Evolutionary conservation across 2,329 filamentous ascomycete species (phyloP), one percentile per base, ranked within the genome.

Genomic region (Claviceps purpurea): DNA sequence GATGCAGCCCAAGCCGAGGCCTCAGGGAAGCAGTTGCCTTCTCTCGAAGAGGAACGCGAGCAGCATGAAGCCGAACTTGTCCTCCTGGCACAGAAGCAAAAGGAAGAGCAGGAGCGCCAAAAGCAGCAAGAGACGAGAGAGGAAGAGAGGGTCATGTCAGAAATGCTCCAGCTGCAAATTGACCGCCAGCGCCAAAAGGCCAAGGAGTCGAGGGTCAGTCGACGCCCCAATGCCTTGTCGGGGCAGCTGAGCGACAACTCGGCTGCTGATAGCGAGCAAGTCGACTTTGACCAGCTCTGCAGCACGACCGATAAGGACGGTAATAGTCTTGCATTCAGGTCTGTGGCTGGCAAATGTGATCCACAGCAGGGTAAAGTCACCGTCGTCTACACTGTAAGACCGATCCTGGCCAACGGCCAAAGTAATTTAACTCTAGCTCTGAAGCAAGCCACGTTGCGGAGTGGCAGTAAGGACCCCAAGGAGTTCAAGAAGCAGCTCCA

Each of bases 11-110:
- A 83, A 57, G 81, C 83, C 30, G 86, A 86, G 59, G 84, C 85
- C 47, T 79, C 84, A 52, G 86, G 88, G 37, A 79, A 82, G 52
- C 79, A 89, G 55, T 71, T 95, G 16, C 89, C 89, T 1, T 95
- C 89, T 37, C 73, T 97, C 6, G 89, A 95, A 61, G 89, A 94
- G 60, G 90, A 97, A 66, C 81, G 90, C 41, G 89, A 86, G 30
- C 82, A 82, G 14, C 88, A 95, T 56, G 87, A 94, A 68, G 85
- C 85, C 22, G 80, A 79, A 24, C 73, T 87, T 30, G 80, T 80
- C 46, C 75, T 76, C 60, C 68, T 79, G 50, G 85, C 77, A 58
- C 70, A 71, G 66, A 77, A 75, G 62, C 73, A 79, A 55, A 74
- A 72, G 55, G 71, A 75, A 56, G 72, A 73, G 47, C 73, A 79